Base-by-base conservation (phyloP, 495 filamentous ascomycete genomes). In the Aspergillus panamensis region DNA sequence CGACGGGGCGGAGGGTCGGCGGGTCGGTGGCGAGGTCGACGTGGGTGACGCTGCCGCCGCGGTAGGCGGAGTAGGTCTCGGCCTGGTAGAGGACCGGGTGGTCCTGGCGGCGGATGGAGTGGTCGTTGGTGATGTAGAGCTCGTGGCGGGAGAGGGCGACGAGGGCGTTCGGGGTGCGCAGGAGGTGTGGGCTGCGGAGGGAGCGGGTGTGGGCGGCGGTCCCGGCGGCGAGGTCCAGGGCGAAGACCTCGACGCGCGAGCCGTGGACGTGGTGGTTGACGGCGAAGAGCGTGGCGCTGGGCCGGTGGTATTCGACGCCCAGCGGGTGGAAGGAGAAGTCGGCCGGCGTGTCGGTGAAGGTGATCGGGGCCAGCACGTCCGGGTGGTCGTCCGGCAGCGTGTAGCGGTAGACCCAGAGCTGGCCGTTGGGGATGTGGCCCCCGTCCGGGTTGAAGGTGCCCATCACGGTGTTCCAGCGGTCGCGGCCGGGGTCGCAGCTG, bases 51-150 rank as follows among this genome's bases (percentile, higher is more conserved):
- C 62, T 67, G 8, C 70, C 73, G 17, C 69, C 58, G 0, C 73
- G 75, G 10, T 73, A 51, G 0, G 57, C 69, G 8, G 67, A 53
- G 48, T 69, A 72, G 10, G 74, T 76, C 59, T 80, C 78, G 0
- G 70, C 0, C 19, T 49, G 51, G 1, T 66, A 51, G 0, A 74
- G 57, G 0, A 63, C 2, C 1, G 63, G 62, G 8, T 52, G 49
- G 0, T 69, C 42, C 13, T 60, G 39, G 3, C 51, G 44, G 20
- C 59, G 59, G 55, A 77, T 68, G 48, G 62, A 63, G 65, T 83
- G 79, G 63, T 82, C 80, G 60, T 82, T 83, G 29, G 77, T 82
- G 7, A 80, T 69, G 60, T 77, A 78, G 53, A 83, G 62, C 16
- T 76, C 73, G n/a, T 67, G 65, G 6, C 72, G 67, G 30, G 64